Conservation (phyloP, 176 grass and related monocot genomes). For the Poa pratensis region DNA sequence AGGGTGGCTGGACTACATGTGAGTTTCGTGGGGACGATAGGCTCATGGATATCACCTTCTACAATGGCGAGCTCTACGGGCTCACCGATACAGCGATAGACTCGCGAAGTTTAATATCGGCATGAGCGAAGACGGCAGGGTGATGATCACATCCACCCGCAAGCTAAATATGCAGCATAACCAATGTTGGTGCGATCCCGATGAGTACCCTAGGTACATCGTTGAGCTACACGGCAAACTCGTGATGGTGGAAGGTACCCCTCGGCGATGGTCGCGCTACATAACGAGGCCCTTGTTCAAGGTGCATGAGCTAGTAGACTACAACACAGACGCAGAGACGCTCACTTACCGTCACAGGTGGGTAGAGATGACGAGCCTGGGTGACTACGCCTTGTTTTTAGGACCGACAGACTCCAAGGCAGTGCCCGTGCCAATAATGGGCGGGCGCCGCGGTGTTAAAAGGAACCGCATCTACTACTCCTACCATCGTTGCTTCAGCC, state of each 20-base stretch:
- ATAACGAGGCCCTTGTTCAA: neutral
- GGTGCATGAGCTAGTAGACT: neutral
- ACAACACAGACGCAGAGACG: neutral
- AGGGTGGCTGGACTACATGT: neutral
- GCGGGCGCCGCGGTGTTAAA: neutral
- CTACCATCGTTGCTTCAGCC: neutral
- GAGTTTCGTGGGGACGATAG: neutral
- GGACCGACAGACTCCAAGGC: neutral
- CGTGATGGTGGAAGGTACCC: neutral
- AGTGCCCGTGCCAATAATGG: neutral
- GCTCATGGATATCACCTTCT: neutral
- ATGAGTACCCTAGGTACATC: neutral
- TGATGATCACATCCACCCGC: neutral
- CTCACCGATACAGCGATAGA: neutral
- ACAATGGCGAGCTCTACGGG: neutral
- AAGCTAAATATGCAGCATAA: neutral
- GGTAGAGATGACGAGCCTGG: neutral
- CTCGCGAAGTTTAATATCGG: neutral
- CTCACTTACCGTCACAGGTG: neutral
- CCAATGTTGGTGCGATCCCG: neutral
- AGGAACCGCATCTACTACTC: neutral
- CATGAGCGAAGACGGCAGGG: neutral
- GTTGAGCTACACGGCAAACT: neutral
- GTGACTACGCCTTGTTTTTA: neutral
- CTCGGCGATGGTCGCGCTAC: neutral